Evolutionary conservation across 2,329 filamentous ascomycete genomes (phyloP).

Genomic region (Ophiostoma novo-ulmi): DNA sequence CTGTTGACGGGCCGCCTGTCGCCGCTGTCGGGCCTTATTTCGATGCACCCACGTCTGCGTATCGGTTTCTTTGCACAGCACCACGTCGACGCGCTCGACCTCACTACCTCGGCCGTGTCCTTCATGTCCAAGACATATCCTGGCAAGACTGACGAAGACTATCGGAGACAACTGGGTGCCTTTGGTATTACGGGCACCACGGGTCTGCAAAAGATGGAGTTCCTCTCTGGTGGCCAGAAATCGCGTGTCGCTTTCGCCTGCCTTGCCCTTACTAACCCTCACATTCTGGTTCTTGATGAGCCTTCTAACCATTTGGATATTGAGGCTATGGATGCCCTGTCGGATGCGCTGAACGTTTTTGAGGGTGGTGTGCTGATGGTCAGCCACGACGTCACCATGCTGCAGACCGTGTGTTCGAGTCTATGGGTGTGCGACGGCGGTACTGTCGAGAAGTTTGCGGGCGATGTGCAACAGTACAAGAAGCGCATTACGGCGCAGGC

Average conservation of each 20-base stretch:
- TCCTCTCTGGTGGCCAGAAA: constrained; percentile 95
- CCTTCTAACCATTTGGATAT: constrained; percentile 99
- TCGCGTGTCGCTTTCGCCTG: constrained; percentile 98
- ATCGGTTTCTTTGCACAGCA: constrained; percentile 98
- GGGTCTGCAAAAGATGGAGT: constrained; percentile 88
- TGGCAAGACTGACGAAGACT: constrained; percentile 91
- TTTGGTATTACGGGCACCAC: constrained; percentile 90
- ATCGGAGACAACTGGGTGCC: constrained; percentile 87
- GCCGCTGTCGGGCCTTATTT: constrained; percentile 74
- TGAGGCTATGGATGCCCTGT: constrained; percentile 95
- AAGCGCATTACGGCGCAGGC: constrained; percentile 89
- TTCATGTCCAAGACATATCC: constrained; percentile 95
- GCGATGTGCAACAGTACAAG: constrained; percentile 95
- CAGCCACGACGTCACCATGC: constrained; percentile 97
- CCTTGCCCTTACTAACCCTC: constrained; percentile 84
- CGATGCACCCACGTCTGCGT: constrained; percentile 78
- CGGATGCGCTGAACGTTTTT: constrained; percentile 76
- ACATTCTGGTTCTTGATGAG: constrained; percentile 96
- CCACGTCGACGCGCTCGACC: constrained; percentile 91
- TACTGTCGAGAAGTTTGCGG: constrained; percentile 91
- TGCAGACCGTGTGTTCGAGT: constrained; percentile 90
- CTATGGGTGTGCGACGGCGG: constrained; percentile 96
- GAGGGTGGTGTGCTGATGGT: constrained; percentile 97
- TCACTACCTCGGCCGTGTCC: constrained; percentile 80
- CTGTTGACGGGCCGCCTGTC: constrained; percentile 84